Evolutionary conservation across 306 rosid genomes (phyloP).

Genomic region (Gleditsia sinensis): DNA sequence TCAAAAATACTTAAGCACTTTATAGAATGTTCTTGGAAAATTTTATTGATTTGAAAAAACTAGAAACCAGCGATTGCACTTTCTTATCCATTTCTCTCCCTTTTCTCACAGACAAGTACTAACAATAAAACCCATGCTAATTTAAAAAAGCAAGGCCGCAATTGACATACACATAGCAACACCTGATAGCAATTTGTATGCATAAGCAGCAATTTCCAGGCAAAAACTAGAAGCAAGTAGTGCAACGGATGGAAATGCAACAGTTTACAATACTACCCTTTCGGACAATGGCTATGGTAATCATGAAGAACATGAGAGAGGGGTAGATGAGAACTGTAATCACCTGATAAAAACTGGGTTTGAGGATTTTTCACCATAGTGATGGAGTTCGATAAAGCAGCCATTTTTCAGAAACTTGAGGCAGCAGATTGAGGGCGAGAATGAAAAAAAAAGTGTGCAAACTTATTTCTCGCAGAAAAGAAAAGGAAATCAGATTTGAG

Average conservation of each 20-base stretch:
- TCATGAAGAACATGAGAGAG: not conserved
- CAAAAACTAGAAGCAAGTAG: not conserved
- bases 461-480: not conserved
- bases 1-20: not conserved
- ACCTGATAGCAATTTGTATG: too few relatives aligned
- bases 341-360: conserved; percentile 44
- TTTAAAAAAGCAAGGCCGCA: too few relatives aligned
- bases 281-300: not conserved
- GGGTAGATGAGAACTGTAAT: not conserved
- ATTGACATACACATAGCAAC: not conserved
- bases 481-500: not conserved
- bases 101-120: too few relatives aligned
- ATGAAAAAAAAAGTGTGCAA: not conserved
- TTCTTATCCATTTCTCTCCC: too few relatives aligned
- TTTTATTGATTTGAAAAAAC: not conserved
- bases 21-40: not conserved
- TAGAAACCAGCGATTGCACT: too few relatives aligned
- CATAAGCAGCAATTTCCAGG: not conserved
- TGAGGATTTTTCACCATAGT: conserved; percentile 22
- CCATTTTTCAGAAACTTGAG: conserved; percentile 37
- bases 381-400: conserved; percentile 40
- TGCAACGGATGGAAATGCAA: not conserved
- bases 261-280: not conserved
- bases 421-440: not conserved
- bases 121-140: too few relatives aligned